Percentiles rank a stretch among this genome's conserved stretches.
These are phyloP conservation scores for Amesomyces nigricolor DNA, from an alignment of 2,329 filamentous ascomycete genomes.

Conservation along the genomic window DNA sequence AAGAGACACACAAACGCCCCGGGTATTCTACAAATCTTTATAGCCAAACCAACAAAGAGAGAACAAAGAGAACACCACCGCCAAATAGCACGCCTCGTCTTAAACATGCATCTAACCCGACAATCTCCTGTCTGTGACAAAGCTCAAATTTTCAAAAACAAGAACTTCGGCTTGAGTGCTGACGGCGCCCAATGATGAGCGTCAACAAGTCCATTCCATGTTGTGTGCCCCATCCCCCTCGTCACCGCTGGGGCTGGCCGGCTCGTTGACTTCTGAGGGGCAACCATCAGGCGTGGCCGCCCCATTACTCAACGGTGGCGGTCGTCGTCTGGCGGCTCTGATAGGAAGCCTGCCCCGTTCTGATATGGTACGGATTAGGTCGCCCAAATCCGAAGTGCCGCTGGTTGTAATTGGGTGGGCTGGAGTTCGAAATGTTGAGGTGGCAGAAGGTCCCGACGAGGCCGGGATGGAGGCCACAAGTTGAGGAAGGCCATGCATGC, in stretches of 20 bases:
- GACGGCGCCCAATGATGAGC: no score
- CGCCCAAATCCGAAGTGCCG: neutral
- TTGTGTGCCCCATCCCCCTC: neutral
- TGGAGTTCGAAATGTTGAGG: neutral
- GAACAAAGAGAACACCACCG: no score
- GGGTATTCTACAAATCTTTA: no score
- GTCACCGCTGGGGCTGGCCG: neutral
- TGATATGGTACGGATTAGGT: neutral
- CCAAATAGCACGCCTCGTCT: no score
- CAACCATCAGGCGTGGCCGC: neutral
- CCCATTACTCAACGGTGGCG: neutral
- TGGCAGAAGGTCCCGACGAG: neutral
- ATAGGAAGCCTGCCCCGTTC: conserved; percentile 7
- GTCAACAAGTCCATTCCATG: neutral
- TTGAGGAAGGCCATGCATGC: conserved; percentile 17
- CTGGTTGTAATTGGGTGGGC: neutral
- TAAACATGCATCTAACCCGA: no score
- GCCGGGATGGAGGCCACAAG: neutral
- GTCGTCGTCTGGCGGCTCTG: neutral
- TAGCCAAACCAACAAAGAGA: no score
- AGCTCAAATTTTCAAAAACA: no score
- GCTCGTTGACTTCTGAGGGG: neutral
- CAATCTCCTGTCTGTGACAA: no score
- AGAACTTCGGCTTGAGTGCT: no score
- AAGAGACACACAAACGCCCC: no score